phyloP scores from a whole-genome alignment of 2,329 filamentous ascomycete species.

The Apiospora hydei region DNA sequence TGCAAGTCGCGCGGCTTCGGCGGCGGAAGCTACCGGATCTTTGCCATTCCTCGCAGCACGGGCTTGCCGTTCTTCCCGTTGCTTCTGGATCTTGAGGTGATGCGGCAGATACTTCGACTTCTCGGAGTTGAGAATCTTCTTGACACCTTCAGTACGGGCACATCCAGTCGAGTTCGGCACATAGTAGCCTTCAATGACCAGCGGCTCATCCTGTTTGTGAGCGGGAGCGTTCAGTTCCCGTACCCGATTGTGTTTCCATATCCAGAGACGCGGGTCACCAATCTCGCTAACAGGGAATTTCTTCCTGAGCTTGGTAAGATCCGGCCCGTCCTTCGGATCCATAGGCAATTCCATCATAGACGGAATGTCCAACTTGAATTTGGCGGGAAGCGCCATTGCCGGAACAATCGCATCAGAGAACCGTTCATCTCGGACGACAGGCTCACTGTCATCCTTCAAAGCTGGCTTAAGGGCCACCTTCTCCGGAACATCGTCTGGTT shows the following conservation, averaged over 20 bases:
- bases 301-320: constrained; percentile 56
- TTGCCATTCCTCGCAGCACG: constrained; percentile 69
- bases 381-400: constrained; percentile 54
- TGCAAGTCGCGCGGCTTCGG: constrained; percentile 75
- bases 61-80: constrained; percentile 89
- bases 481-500: constrained; percentile 37
- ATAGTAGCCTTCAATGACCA: constrained; percentile 72
- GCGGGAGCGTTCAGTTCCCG: constrained; percentile 60
- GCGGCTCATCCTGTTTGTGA: constrained; percentile 42
- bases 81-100: constrained; percentile 94
- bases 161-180: constrained; percentile 85
- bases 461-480: constrained; percentile 34
- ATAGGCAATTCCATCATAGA: constrained; percentile 54
- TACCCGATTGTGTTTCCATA: constrained; percentile 64
- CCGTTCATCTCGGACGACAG: constrained; percentile 50
- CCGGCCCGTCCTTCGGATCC: constrained; percentile 54
- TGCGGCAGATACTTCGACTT: constrained; percentile 98
- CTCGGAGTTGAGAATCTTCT: constrained; percentile 95
- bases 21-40: constrained; percentile 69
- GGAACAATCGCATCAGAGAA: constrained; percentile 58
- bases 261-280: constrained; percentile 60
- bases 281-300: constrained; percentile 54
- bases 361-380: constrained; percentile 54
- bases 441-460: constrained; percentile 40
- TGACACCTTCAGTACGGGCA: constrained; percentile 90